Evolutionary conservation across 2,329 filamentous ascomycete species (phyloP).

Genomic region (Aureobasidium subglaciale): DNA sequence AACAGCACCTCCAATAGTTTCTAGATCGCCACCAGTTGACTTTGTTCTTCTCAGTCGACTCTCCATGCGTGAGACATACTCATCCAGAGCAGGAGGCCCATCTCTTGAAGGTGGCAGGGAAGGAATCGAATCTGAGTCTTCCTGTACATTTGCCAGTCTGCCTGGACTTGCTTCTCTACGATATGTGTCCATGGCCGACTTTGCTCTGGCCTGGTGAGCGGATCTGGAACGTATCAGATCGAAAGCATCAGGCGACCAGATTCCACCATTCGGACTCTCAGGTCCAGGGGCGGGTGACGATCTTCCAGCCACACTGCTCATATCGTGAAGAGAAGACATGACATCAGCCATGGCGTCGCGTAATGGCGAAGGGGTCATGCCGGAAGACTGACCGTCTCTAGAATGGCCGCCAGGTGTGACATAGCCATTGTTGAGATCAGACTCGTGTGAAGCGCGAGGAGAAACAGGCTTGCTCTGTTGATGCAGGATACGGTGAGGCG

Average conservation of each 20-base stretch:
- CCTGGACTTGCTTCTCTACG: slow-evolving; percentile 22
- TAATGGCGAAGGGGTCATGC: slow-evolving; percentile 77
- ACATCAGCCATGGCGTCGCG: slow-evolving; percentile 97
- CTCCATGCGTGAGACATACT: slow-evolving; percentile 91
- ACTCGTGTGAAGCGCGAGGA: slow-evolving; percentile 25
- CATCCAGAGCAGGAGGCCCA: slow-evolving; percentile 65
- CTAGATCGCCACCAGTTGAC: slow-evolving; percentile 29
- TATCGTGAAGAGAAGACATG: slow-evolving; percentile 87
- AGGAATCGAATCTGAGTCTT: slow-evolving; percentile 47
- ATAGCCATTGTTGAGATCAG: slow-evolving; percentile 32
- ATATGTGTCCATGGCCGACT: slow-evolving; percentile 67
- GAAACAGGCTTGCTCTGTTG: slow-evolving; percentile 44
- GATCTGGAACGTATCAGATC: slow-evolving; percentile 47
- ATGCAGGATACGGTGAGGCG: slow-evolving; percentile 61
- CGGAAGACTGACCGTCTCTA: slow-evolving; percentile 62
- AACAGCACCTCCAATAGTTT: slow-evolving; percentile 1
- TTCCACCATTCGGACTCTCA: slow-evolving; percentile 50
- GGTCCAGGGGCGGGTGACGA: slow-evolving; percentile 44
- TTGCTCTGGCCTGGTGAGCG: slow-evolving; percentile 46
- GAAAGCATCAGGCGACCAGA: slow-evolving; percentile 90
- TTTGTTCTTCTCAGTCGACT: slow-evolving; percentile 68
- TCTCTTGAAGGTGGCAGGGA: slow-evolving; percentile 29
- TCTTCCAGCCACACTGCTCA: slow-evolving; percentile 54
- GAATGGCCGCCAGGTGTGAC: slow-evolving; percentile 51
- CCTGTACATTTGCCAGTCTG: slow-evolving; percentile 27